Percentiles rank a stretch among this genome's conserved stretches.
Conservation (phyloP, 352 stramenopile species). For the Globisporangium perplexum region DNA sequence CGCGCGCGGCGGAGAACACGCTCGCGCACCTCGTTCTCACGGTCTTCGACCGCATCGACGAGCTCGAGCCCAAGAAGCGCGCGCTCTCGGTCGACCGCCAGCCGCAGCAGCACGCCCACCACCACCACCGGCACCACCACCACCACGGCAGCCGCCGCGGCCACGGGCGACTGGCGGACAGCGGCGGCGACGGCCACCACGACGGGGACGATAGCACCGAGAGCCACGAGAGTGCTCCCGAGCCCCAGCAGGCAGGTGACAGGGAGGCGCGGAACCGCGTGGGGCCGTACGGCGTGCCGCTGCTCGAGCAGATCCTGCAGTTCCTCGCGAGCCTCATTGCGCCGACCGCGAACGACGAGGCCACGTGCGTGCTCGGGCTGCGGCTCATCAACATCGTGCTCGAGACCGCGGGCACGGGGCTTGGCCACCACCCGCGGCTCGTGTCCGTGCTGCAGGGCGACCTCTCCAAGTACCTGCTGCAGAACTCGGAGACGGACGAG, state of each 20-base stretch:
- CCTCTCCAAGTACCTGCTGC: conserved; percentile 96
- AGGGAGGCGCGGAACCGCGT: conserved; percentile 11
- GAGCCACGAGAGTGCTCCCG: background rate
- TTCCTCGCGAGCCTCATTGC: conserved; percentile 94
- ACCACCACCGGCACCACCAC: background rate
- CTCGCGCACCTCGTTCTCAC: conserved; percentile 96
- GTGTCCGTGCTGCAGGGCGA: conserved; percentile 92
- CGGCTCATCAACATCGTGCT: conserved; percentile 97
- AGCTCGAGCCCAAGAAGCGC: conserved; percentile 36
- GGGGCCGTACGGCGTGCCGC: conserved; percentile 79
- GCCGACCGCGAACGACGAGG: conserved; percentile 86
- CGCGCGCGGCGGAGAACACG: conserved; percentile 93
- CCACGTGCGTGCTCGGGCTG: conserved; percentile 88
- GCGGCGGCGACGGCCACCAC: too few relatives aligned
- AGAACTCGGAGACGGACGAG: conserved; percentile 95
- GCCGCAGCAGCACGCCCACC: background rate
- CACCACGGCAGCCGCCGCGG: background rate
- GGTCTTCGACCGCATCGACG: conserved; percentile 91
- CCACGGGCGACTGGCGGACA: background rate
- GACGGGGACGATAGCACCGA: conserved; percentile 7
- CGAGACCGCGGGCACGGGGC: conserved; percentile 88
- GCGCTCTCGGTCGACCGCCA: background rate
- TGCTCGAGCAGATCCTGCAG: conserved; percentile 92
- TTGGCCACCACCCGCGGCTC: conserved; percentile 68
- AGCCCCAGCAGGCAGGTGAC: background rate